These are phyloP conservation scores for Phlebiopsis gigantea DNA, from an alignment of 768 basidiomycete genomes.

Conservation along the genomic window DNA sequence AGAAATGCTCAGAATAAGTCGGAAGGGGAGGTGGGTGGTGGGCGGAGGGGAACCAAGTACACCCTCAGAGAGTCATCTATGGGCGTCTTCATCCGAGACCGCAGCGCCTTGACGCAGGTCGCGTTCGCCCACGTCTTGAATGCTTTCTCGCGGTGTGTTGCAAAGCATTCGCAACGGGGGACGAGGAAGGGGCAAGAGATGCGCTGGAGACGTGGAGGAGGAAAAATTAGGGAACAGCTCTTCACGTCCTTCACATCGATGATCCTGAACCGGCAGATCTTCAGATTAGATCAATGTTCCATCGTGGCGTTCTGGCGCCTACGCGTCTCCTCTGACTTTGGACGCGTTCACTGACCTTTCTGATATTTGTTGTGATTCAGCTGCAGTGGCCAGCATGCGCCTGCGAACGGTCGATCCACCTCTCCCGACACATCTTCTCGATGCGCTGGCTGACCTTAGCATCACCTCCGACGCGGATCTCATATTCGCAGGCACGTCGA, in stretches of 20 bases:
- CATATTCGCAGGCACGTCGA: conserved; percentile 41
- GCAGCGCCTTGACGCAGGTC: neutral
- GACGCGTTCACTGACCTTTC: neutral
- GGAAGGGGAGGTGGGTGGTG: too few relatives aligned
- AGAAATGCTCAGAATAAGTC: too few relatives aligned
- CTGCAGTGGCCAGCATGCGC: conserved; percentile 20
- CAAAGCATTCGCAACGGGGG: neutral
- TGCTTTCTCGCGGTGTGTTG: too few relatives aligned
- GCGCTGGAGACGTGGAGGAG: neutral
- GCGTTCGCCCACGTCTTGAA: too few relatives aligned
- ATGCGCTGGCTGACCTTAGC: conserved; percentile 39
- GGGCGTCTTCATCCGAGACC: neutral
- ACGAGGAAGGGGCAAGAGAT: neutral
- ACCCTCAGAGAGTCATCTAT: neutral
- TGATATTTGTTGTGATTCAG: too few relatives aligned
- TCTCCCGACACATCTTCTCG: conserved; percentile 40
- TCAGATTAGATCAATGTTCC: neutral
- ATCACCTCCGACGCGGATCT: conserved; percentile 57
- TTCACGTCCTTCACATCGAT: neutral
- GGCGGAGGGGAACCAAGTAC: too few relatives aligned
- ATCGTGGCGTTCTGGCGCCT: neutral
- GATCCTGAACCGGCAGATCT: neutral
- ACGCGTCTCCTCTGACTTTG: neutral
- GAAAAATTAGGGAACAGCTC: neutral
- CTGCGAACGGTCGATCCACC: conserved; percentile 17